Base-by-base conservation (phyloP, 345 rosid species). In the Pugionium cornutum region DNA sequence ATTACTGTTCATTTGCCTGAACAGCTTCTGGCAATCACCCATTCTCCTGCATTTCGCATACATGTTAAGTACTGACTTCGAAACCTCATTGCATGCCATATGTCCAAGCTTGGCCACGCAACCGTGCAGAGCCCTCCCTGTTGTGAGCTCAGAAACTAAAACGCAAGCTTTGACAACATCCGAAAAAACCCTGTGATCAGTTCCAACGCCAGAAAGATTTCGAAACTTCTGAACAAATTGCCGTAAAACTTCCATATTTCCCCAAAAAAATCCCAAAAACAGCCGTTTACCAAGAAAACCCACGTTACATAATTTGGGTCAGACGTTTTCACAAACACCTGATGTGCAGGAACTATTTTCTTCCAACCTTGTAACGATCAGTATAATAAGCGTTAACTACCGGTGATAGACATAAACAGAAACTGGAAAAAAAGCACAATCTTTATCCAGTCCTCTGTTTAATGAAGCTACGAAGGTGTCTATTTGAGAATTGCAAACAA, bases 1-100 rank as follows among this genome's bases (percentile, higher is more conserved):
- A 33, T 39, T 48, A 35, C 54, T 62, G 18, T 47, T 77, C 77
- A 88, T 74, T 50, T 88, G 82, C 41, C 64, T 74, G 49, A 88
- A 90, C 40, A 90, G 70, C 67, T 70, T 75, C 58, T 63, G 61
- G 79, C 82, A 86, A 68, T 91, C 94, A 72, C 42, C 66, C 7
- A 82, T 66, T 43, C 70, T 80, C 57, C 85, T 79, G 39, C 86
- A 84, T 68, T 86, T 91, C 37, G 91, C 89, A 76, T 86, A 85
- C 86, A 86, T 61, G 80, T 88, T 85, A 52, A 91, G 94, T 55
- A 88, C 58, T 4, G 89, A 86, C 73, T 91, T 91, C 6, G 89
- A 84, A 11, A 88, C 79, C 42, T 54, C 69, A 9, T 47, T 75
- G 73, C 89, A 86, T 29, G 74, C 61, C 9, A 79, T 49, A 70